Base-by-base conservation (phyloP, 1,284 basidiomycete species). In the Trametes polyzona region DNA sequence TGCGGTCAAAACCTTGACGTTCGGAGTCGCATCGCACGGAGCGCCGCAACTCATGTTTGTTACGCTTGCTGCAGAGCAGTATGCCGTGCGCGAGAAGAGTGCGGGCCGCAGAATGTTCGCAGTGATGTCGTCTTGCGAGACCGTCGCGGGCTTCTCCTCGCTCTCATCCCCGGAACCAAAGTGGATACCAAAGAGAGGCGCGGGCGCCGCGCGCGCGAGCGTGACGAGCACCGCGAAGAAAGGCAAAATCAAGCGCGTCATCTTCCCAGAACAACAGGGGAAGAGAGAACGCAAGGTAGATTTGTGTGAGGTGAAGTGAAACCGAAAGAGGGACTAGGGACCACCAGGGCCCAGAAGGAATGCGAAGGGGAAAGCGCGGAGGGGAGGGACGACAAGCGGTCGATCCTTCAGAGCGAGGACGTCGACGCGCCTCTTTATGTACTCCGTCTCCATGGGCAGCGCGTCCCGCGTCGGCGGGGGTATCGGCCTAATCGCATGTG, bases 1-100 rank as follows among this genome's bases (percentile, higher is more conserved):
- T 1, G 83, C 75, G 12, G 82, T 82, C 4, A 82, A 69, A 1
- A 83, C 79, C n/a, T 76, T 44, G 61, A 88, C 87, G 12, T 67
- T 74, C 2, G 80, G 62, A 56, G 83, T 84, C 6, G 76, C 78
- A 17, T 77, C 58, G 73, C 70, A 35, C 68, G 73, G 51, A 52
- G 72, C 66, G 24, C 77, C 77, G 55, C 78, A 79, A n/a, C 66
- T 63, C 71, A 71, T 73, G 52, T 58, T 68, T 14, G 66, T 62
- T 7, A 79, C 70, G 8, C 68, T 63, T 10, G 49, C 58, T 19
- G 65, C 69, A 10, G 73, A 71, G 63, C 77, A 79, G 64, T 79
- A 79, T 29, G 71, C 76, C 11, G 74, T 68, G 8, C 76, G 73
- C 30, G 69, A 65, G 62, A 79, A 79, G 23, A 71, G 65, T 8